These are phyloP conservation scores for Chalciporus piperatus DNA, from an alignment of 768 basidiomycete genomes.

Conservation along the genomic window DNA sequence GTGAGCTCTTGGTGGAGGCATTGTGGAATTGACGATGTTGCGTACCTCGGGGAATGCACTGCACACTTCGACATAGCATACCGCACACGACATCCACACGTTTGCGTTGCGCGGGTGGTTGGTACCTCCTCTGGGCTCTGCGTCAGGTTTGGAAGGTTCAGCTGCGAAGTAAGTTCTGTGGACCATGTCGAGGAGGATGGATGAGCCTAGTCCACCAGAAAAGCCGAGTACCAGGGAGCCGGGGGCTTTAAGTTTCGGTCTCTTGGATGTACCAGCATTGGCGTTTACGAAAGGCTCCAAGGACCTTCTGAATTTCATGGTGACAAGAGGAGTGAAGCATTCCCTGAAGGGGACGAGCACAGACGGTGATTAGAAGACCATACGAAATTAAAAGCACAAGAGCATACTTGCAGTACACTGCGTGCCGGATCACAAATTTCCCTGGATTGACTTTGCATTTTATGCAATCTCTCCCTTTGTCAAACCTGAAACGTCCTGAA, in stretches of 20 bases:
- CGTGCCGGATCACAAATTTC: slow-evolving; percentile 72
- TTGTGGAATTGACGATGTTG: slow-evolving; percentile 6
- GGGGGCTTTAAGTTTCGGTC: slow-evolving; percentile 59
- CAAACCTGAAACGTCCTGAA: slow-evolving; percentile 63
- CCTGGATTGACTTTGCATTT: slow-evolving; percentile 68
- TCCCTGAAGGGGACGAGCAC: slow-evolving; percentile 36
- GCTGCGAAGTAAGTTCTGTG: slow-evolving; percentile 53
- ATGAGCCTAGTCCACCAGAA: slow-evolving; percentile 80
- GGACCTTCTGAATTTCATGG: slow-evolving; percentile 59
- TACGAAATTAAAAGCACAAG: neutral
- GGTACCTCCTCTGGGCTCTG: slow-evolving; percentile 49
- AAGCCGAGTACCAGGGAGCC: slow-evolving; percentile 69
- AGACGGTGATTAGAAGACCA: slow-evolving; percentile 8
- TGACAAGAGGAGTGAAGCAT: slow-evolving; percentile 65
- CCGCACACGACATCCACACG: slow-evolving; percentile 60
- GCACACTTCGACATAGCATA: slow-evolving; percentile 72
- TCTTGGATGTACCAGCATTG: slow-evolving; percentile 51
- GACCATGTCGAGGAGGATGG: slow-evolving; percentile 67
- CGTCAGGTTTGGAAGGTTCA: slow-evolving; percentile 22
- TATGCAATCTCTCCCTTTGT: slow-evolving; percentile 65
- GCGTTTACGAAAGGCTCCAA: slow-evolving; percentile 65
- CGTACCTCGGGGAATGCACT: slow-evolving; percentile 60
- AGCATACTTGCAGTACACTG: slow-evolving; percentile 80
- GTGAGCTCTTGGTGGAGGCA: slow-evolving; percentile 7
- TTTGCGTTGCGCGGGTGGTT: slow-evolving; percentile 61